phyloP scores from a whole-genome alignment of 768 basidiomycete genomes.

The Termitomyces sp. region DNA sequence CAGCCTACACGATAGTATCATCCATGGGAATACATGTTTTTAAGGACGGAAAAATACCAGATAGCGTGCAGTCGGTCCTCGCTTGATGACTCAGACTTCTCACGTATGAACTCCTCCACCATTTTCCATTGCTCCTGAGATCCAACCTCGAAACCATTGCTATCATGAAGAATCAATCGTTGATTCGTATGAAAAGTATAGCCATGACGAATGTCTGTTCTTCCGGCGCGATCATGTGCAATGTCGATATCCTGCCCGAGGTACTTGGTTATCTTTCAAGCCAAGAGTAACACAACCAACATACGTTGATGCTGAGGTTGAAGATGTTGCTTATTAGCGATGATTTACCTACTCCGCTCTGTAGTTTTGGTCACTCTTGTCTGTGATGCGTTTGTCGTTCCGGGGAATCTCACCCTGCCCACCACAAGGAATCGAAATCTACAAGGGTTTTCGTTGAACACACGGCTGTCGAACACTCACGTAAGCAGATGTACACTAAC shows the following conservation, averaged over 20 bases:
- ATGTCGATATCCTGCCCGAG: constrained; percentile 10
- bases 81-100: neutral
- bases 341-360: constrained; percentile 27
- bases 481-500: neutral
- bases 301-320: constrained; percentile 13
- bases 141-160: constrained; percentile 25
- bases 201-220: constrained; percentile 18
- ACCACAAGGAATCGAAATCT: constrained; percentile 2
- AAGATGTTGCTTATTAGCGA: constrained; percentile 23
- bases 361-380: neutral
- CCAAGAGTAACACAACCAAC: neutral
- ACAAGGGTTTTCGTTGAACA: neutral
- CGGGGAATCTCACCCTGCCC: neutral
- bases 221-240: constrained; percentile 15
- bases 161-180: constrained; percentile 25
- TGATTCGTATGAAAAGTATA: constrained; percentile 16
- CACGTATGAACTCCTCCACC: constrained; percentile 19
- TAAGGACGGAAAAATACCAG: neutral
- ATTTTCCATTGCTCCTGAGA: constrained; percentile 15
- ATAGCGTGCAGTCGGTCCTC: neutral
- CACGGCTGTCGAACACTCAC: neutral
- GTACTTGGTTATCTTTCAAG: neutral
- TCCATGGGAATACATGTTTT: neutral
- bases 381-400: neutral
- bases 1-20: neutral